These are phyloP conservation scores for Diaporthe sp. DNA, from an alignment of 2,329 filamentous ascomycete species.

Conservation along the genomic window DNA sequence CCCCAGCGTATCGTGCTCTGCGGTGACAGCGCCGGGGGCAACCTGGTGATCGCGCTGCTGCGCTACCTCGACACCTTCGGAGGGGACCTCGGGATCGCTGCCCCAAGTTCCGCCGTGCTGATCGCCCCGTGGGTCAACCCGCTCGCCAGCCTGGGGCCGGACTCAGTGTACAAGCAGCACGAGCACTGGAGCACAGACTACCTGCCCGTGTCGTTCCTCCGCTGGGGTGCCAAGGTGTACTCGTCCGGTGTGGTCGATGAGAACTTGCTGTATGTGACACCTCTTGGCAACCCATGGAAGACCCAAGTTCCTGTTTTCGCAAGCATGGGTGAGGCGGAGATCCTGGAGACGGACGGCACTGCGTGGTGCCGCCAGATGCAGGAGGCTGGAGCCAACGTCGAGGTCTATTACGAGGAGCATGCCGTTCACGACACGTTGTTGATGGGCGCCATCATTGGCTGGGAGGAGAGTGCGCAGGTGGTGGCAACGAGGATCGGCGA, in stretches of 20 bases:
- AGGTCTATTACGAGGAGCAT: constrained; percentile 54
- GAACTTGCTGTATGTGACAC: not conserved
- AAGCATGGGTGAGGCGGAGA: constrained; percentile 9
- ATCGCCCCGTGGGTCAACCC: constrained; percentile 45
- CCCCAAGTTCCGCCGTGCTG: constrained; percentile 54
- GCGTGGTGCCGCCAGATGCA: constrained; percentile 14
- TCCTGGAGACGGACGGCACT: not conserved
- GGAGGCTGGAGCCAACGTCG: constrained; percentile 44
- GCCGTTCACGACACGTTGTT: constrained; percentile 62
- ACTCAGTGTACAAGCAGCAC: constrained; percentile 43
- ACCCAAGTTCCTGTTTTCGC: constrained; percentile 3
- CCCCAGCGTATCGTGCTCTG: constrained; percentile 55
- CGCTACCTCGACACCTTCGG: constrained; percentile 59
- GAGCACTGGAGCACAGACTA: constrained; percentile 52
- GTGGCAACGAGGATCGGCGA: constrained; percentile 45
- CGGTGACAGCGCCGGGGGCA: constrained; percentile 62
- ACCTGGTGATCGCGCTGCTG: constrained; percentile 56
- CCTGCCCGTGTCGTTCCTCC: constrained; percentile 51
- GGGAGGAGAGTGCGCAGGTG: constrained; percentile 49
- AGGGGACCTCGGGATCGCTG: constrained; percentile 48
- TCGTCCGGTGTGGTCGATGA: not conserved
- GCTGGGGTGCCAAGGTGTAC: constrained; percentile 56
- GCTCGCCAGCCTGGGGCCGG: constrained; percentile 25
- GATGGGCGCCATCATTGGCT: constrained; percentile 56
- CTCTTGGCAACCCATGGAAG: not conserved